Evolutionary conservation across 169 alveolate genomes (phyloP).

Genomic region (Plasmodium relictum): DNA sequence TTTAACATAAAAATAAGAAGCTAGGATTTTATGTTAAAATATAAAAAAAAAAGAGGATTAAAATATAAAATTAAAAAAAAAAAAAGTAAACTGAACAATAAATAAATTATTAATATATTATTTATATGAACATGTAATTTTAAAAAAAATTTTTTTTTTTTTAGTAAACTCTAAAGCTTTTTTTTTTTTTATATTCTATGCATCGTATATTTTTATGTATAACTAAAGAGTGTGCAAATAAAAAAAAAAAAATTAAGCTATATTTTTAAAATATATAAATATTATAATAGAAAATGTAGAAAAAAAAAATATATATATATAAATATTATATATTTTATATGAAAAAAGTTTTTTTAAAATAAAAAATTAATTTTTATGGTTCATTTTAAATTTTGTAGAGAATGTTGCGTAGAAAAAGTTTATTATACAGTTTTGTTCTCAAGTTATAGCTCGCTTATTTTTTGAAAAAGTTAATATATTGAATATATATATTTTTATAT

Average conservation of each 20-base stretch:
- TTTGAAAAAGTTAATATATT: too few species aligned
- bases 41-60: constrained; percentile 26
- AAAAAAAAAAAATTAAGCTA: constrained; percentile 6
- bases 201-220: background rate
- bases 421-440: constrained; percentile 3
- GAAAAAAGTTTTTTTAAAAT: background rate
- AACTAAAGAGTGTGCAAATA: constrained; percentile 4
- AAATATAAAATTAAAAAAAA: constrained; percentile 22
- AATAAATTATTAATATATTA: background rate
- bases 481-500: too few species aligned
- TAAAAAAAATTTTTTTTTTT: background rate
- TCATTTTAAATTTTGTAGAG: background rate
- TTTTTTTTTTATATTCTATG: background rate
- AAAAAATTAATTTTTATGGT: background rate
- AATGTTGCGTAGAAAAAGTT: constrained; percentile 1
- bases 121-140: background rate
- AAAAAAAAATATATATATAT: background rate
- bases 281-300: background rate
- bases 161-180: background rate
- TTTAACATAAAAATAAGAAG: constrained; percentile 39
- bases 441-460: background rate
- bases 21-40: constrained; percentile 5
- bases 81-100: constrained; percentile 25
- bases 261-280: background rate
- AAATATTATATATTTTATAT: background rate